Conservation (phyloP, 2,329 filamentous ascomycete genomes). For the Bipolaris oryzae region DNA sequence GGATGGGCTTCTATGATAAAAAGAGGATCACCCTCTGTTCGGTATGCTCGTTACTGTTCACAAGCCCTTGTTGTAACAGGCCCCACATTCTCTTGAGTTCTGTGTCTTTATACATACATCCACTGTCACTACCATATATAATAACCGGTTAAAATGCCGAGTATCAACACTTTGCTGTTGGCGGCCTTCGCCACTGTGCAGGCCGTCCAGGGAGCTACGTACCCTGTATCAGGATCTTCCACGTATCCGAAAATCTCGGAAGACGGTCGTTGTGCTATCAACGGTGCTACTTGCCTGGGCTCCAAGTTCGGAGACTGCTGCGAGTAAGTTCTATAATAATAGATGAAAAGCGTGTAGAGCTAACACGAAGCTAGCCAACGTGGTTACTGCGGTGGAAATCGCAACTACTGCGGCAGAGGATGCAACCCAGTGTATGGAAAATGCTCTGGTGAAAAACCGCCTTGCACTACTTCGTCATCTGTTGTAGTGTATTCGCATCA, state of each 20-base stretch:
- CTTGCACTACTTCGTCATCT: background rate
- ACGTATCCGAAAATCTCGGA: conserved; percentile 28
- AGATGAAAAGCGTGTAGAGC: background rate
- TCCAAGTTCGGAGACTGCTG: background rate
- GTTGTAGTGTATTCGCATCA: background rate
- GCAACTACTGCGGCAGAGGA: background rate
- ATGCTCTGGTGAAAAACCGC: background rate
- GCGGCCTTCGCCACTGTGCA: too few relatives aligned
- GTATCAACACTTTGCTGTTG: too few relatives aligned
- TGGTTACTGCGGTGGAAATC: background rate
- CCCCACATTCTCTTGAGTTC: too few relatives aligned
- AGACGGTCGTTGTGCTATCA: background rate
- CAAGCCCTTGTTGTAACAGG: too few relatives aligned
- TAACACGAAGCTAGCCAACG: background rate
- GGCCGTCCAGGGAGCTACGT: too few relatives aligned
- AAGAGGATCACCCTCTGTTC: too few relatives aligned
- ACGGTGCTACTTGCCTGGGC: background rate
- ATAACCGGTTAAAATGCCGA: too few relatives aligned
- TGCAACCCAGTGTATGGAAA: background rate
- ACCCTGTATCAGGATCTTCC: too few relatives aligned
- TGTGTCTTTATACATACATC: too few relatives aligned
- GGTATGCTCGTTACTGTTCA: too few relatives aligned
- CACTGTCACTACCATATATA: too few relatives aligned
- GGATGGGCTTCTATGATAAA: too few relatives aligned
- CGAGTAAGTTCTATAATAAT: background rate